phyloP scores from a whole-genome alignment of 768 basidiomycete genomes.

The Exidia glandulosa region DNA sequence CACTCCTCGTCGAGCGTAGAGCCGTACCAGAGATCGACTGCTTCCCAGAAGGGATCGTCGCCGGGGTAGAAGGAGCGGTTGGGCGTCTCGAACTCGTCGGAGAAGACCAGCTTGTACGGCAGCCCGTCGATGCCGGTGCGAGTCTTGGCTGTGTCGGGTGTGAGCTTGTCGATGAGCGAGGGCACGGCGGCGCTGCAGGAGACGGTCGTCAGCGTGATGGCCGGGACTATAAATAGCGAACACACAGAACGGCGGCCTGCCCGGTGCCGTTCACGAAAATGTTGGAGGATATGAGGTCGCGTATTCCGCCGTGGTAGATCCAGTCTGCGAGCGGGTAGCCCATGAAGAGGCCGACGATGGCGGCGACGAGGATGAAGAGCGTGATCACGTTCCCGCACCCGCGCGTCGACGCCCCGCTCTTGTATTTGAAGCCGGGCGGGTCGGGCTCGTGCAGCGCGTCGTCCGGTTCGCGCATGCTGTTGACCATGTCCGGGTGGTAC shows the following conservation, averaged over 20 bases:
- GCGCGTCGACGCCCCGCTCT: conserved; percentile 34
- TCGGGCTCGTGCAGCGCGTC: conserved; percentile 86
- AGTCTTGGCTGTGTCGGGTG: conserved; percentile 4
- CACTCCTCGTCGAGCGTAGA: conserved; percentile 11
- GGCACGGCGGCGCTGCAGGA: conserved; percentile 1
- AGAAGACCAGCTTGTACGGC: conserved; percentile 17
- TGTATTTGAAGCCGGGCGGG: conserved; percentile 44
- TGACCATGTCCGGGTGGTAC: conserved; percentile 15
- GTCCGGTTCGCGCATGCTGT: conserved; percentile 43
- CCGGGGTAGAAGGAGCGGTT: conserved; percentile 22
- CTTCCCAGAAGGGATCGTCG: conserved; percentile 36
- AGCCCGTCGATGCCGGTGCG: conserved; percentile 6
- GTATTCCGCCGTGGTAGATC: conserved; percentile 23
- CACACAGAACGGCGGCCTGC: conserved; percentile 47
- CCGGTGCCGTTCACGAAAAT: conserved; percentile 57
- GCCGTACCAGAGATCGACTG: conserved; percentile 32
- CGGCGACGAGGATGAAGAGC: conserved; percentile 54
- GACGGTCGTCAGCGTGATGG: conserved; percentile 1
- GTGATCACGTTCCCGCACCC: conserved; percentile 74
- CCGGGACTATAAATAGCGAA: conserved; percentile 2
- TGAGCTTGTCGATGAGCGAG: conserved; percentile 10
- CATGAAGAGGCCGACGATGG: conserved; percentile 70
- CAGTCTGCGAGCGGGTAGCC: conserved; percentile 77
- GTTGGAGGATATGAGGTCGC: conserved; percentile 45
- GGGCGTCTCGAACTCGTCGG: conserved; percentile 29